These are phyloP conservation scores for Smallanthus sonchifolius DNA, from an alignment of 129 eudicot genomes.

Conservation along the genomic window DNA sequence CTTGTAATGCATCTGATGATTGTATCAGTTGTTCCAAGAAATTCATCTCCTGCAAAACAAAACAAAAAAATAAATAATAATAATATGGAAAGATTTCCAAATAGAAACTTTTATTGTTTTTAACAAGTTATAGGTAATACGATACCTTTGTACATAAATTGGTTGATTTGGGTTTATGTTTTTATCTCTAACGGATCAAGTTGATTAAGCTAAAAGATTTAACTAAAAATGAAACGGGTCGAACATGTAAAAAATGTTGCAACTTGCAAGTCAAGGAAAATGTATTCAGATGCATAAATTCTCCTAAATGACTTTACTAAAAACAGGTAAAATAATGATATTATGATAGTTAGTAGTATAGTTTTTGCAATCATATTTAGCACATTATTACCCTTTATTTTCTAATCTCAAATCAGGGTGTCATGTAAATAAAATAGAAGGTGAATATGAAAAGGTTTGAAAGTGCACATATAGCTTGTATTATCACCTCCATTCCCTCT, in stretches of 20 bases:
- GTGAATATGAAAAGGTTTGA: not conserved
- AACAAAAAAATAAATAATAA: not conserved
- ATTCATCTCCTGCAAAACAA: constrained; percentile 63
- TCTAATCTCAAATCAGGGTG: not conserved
- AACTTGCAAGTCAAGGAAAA: not conserved
- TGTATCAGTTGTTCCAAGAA: constrained; percentile 76
- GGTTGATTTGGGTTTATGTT: not conserved
- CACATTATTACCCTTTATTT: not conserved
- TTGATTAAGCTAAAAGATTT: not conserved
- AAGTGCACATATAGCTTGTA: not conserved
- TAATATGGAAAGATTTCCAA: not conserved
- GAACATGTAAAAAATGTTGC: not conserved
- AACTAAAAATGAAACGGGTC: not conserved
- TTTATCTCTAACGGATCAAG: not conserved
- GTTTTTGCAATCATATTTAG: no score
- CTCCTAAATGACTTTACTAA: not conserved
- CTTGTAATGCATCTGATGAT: constrained; percentile 69
- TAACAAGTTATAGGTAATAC: not conserved
- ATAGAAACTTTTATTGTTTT: no score
- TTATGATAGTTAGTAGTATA: no score
- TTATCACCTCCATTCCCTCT: not conserved
- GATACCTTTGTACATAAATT: not conserved
- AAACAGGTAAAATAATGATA: no score
- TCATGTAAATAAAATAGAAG: not conserved
- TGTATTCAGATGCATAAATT: not conserved